These are phyloP conservation scores for Crithidia expoeki DNA, from an alignment of 208 protist species.

Conservation along the genomic window DNA sequence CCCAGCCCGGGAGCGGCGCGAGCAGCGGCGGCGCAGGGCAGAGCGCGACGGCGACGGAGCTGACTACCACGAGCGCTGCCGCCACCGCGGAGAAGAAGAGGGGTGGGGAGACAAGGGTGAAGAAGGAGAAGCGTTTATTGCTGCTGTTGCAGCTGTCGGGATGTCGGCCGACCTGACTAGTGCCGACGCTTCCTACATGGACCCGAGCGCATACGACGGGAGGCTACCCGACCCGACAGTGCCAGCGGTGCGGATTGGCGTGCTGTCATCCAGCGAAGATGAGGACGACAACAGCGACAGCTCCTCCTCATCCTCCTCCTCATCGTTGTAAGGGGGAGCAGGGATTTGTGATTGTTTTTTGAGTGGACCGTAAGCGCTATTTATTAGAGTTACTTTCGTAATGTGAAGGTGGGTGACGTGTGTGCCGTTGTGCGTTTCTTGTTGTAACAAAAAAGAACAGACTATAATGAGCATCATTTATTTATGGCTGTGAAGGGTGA, in stretches of 20 bases:
- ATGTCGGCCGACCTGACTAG: conserved; percentile 7
- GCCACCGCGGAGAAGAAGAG: conserved; percentile 1
- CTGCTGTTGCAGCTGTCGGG: background rate
- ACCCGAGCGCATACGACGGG: conserved; percentile 18
- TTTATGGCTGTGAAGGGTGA: too few species aligned
- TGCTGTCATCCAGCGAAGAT: conserved; percentile 69
- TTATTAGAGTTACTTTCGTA: too few species aligned
- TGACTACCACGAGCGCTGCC: conserved; percentile 1
- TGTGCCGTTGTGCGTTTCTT: too few species aligned
- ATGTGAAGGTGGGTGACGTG: too few species aligned
- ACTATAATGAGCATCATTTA: too few species aligned
- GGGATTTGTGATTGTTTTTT: too few species aligned
- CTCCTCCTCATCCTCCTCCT: conserved; percentile 8
- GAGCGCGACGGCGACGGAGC: conserved; percentile 6
- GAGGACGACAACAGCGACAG: conserved; percentile 40
- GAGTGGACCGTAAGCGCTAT: too few species aligned
- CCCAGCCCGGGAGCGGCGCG: conserved; percentile 28
- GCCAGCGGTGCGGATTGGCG: conserved; percentile 47
- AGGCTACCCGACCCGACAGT: background rate
- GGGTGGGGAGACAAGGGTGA: background rate
- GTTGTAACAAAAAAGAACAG: too few species aligned
- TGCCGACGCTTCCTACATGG: conserved; percentile 7
- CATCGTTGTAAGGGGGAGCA: too few species aligned
- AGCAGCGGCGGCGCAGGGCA: conserved; percentile 14
- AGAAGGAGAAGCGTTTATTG: background rate